Conservation (phyloP, 768 basidiomycete species). For the Chalciporus sphaerocephalus region DNA sequence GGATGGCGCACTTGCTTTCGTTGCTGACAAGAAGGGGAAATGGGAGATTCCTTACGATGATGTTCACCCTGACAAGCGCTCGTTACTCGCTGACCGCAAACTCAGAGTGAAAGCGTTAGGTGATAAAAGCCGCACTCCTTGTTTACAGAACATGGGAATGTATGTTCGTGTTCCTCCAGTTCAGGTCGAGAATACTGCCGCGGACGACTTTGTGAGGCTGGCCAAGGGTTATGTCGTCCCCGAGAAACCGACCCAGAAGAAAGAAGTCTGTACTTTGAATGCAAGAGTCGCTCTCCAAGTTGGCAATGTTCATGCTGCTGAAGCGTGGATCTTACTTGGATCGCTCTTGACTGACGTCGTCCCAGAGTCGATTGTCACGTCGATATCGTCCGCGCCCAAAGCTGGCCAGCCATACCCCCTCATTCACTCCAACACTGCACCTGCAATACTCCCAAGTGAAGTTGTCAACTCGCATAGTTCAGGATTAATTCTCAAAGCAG, state of each 20-base stretch:
- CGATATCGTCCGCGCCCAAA: slow-evolving; percentile 20
- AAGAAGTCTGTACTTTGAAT: slow-evolving; percentile 53
- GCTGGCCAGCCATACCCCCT: slow-evolving; percentile 25
- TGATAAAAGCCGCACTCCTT: slow-evolving; percentile 48
- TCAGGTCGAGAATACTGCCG: slow-evolving; percentile 28
- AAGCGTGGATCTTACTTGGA: slow-evolving; percentile 63
- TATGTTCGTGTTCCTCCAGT: slow-evolving; percentile 26
- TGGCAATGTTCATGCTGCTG: slow-evolving; percentile 52
- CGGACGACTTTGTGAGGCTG: slow-evolving; percentile 49
- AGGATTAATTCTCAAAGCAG: slow-evolving; percentile 16
- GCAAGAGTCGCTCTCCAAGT: slow-evolving; percentile 60
- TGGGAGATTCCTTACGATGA: slow-evolving; percentile 83
- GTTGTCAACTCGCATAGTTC: slow-evolving; percentile 3
- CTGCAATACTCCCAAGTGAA: slow-evolving; percentile 35
- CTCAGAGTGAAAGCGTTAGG: slow-evolving; percentile 53
- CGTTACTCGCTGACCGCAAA: slow-evolving; percentile 26
- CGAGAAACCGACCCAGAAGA: slow-evolving; percentile 35
- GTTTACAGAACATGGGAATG: slow-evolving; percentile 55
- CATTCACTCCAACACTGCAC: slow-evolving; percentile 39
- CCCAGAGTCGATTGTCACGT: slow-evolving; percentile 33
- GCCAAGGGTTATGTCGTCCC: slow-evolving; percentile 58
- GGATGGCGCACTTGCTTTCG: slow-evolving; percentile 60
- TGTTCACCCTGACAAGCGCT: slow-evolving; percentile 35
- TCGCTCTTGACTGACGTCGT: slow-evolving; percentile 51
- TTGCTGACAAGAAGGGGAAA: slow-evolving; percentile 45